Evolutionary conservation across 139 green algal genomes (phyloP), one percentile per base, ranked within the genome.

Genomic region (Trebouxia sp.): DNA sequence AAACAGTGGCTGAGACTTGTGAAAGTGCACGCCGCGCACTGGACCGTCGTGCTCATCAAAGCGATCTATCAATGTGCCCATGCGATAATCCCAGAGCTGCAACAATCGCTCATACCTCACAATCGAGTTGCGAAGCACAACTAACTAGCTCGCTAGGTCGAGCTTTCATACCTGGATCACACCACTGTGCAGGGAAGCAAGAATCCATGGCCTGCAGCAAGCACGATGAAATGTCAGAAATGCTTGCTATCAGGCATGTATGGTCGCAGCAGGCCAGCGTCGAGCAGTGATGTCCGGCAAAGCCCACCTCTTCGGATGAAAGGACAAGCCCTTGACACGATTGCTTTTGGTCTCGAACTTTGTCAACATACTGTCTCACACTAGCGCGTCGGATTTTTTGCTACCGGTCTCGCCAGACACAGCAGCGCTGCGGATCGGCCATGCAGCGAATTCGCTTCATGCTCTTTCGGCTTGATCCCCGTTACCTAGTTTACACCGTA

Each of bases 11-110:
- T 99, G 97, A 3, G 88, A 91, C 72, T 91, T 94, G 88, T 99
- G 97, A 85, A 99, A 99, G 86, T 98, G 86, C 24, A 99, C 93
- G 48, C 97, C 96, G 15, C 97, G 92, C 14, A 99, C 97, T 32
- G 97, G 97, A 8, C 97, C 97, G 58, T 99, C 97, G 80, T 99
- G 97, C 91, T 99, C 97, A 82, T 99, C 97, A 80, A 99, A 99
- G 10, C 96, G 90, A 85, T 99, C 97, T 82, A 99, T 99, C 7
- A 99, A 87, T 5, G 97, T 99, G 43, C 97, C 97, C 96, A 99
- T 99, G 47, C 97, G 91, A 85, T 99, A 99, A 90, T 99, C 97
- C 97, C 97, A 99, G 58, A 99, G 91, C 94, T 99, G 94, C 32
- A 84, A 32, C 24, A 22, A 70, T 45, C n/a, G 2, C 10, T 55